A percentile compares a stretch with the other conserved stretches of the same genome.
phyloP scores from a whole-genome alignment of 768 basidiomycete species.

The Suillus variegatus region DNA sequence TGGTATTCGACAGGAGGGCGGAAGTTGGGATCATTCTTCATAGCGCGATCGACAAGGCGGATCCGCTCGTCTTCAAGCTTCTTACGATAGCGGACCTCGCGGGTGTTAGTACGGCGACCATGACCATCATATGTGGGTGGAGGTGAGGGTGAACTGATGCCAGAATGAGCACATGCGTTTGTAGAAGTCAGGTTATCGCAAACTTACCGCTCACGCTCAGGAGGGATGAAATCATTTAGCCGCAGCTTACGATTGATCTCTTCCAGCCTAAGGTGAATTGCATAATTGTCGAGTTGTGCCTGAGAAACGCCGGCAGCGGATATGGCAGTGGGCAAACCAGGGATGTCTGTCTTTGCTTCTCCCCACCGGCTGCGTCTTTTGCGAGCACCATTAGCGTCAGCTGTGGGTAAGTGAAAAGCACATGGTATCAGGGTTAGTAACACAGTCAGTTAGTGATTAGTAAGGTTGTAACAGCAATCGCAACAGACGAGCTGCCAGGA shows the following conservation, averaged over 20 bases:
- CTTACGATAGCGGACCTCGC: conserved; percentile 97
- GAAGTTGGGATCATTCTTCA: conserved; percentile 98
- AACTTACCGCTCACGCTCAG: conserved; percentile 87
- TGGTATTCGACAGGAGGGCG: conserved; percentile 96
- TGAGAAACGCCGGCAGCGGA: conserved; percentile 92
- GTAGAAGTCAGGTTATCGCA: background rate
- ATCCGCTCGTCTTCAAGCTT: conserved; percentile 93
- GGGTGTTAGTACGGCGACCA: conserved; percentile 97
- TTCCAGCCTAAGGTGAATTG: conserved; percentile 92
- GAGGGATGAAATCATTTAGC: conserved; percentile 93
- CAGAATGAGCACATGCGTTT: conserved; percentile 12
- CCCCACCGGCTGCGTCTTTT: conserved; percentile 99
- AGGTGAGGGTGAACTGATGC: conserved; percentile 84
- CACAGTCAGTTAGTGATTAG: conserved; percentile 37
- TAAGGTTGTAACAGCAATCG: conserved; percentile 27
- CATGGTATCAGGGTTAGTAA: conserved; percentile 58
- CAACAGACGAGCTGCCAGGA: conserved; percentile 6
- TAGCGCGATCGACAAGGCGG: conserved; percentile 89
- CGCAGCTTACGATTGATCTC: conserved; percentile 96
- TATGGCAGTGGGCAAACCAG: conserved; percentile 93
- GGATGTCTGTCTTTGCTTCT: conserved; percentile 87
- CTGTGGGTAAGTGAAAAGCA: conserved; percentile 51
- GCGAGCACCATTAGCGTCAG: conserved; percentile 83
- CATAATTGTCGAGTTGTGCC: conserved; percentile 96
- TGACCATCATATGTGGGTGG: conserved; percentile 97